Evolutionary conservation across 176 grass and related monocot genomes (phyloP).

Genomic region (Phragmites australis): DNA sequence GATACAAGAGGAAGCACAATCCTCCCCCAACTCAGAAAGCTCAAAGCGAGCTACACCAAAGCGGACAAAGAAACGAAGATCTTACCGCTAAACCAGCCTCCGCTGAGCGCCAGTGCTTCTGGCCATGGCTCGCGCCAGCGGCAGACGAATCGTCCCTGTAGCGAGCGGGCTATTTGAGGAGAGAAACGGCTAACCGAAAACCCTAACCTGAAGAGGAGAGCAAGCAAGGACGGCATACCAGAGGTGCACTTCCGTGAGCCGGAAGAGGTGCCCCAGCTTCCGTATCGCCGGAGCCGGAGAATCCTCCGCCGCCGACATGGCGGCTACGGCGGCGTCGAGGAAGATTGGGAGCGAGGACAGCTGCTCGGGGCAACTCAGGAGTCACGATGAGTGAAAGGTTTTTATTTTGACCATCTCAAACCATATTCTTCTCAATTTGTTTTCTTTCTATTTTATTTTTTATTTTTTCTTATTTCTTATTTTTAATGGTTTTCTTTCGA

Average conservation of each 20-base stretch:
- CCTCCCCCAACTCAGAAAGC: background rate
- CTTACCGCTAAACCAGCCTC: slow-evolving; percentile 21
- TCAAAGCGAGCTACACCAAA: background rate
- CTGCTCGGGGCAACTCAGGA: too few relatives aligned
- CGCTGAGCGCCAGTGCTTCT: slow-evolving; percentile 27
- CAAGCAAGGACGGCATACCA: slow-evolving; percentile 48
- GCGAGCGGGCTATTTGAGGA: background rate
- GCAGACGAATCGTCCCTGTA: slow-evolving; percentile 70
- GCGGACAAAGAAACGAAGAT: background rate
- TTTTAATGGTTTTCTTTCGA: too few relatives aligned
- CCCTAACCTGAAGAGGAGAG: background rate
- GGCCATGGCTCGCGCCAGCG: background rate
- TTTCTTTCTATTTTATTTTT: too few relatives aligned
- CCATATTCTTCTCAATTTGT: too few relatives aligned
- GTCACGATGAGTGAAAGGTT: too few relatives aligned
- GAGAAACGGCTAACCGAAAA: background rate
- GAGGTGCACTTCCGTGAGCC: slow-evolving; percentile 65
- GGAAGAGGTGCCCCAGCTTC: slow-evolving; percentile 65
- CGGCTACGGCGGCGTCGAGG: background rate
- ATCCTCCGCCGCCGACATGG: slow-evolving; percentile 24
- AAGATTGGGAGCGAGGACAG: too few relatives aligned
- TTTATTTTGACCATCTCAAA: too few relatives aligned
- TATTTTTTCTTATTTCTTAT: too few relatives aligned
- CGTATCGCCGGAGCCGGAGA: slow-evolving; percentile 40
- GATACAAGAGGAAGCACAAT: background rate